Base-by-base conservation (phyloP, 2,329 filamentous ascomycete species). In the Knufia fluminis region DNA sequence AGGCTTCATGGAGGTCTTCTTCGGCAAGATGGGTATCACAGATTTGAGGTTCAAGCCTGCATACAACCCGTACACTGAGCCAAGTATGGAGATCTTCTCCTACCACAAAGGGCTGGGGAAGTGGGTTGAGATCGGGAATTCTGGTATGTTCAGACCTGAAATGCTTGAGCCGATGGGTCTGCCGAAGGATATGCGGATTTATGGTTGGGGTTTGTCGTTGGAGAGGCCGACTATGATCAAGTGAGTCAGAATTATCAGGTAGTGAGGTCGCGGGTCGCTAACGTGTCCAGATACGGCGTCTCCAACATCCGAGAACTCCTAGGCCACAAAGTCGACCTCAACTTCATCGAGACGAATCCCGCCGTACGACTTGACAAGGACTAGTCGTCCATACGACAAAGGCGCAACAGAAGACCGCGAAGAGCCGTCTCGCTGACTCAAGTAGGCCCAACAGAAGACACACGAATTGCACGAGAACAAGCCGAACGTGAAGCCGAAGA, bases 181-280 rank as follows among this genome's bases (percentile, higher is more conserved):
- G 62, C 90, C 90, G 20, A 88, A 83, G 70, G 86, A 95, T 62
- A 81, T 97, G 80, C 76, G 86, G 55, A 90, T 96, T 8, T 97
- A 95, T 65, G 92, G 92, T 28, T 97, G 89, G 78, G 92, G 92
- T 32, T 71, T 98, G 64, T 87, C 82, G 67, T 70, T 98, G 64
- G 92, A 98, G 75, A 74, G 92, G 61, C 92, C 92, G 51, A 97
- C 92, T 9, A 98, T 97, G 92, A 95, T 96, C 72, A 92, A 94
- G 77, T 94, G 74, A 67, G 77, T 71, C 3, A 60, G 28, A n/a
- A 28, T 28, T 28, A 14, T 28, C 14, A 46, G 16, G 47, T 33
- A 23, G 47, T 33, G 17, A 26, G 26, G 1, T n/a, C 20, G 7
- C 6, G 32, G 8, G 23, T 24, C 33, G 20, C 50, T 54, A 47